phyloP scores from a whole-genome alignment of 2,329 filamentous ascomycete species.

The Aspergillus amoenus region DNA sequence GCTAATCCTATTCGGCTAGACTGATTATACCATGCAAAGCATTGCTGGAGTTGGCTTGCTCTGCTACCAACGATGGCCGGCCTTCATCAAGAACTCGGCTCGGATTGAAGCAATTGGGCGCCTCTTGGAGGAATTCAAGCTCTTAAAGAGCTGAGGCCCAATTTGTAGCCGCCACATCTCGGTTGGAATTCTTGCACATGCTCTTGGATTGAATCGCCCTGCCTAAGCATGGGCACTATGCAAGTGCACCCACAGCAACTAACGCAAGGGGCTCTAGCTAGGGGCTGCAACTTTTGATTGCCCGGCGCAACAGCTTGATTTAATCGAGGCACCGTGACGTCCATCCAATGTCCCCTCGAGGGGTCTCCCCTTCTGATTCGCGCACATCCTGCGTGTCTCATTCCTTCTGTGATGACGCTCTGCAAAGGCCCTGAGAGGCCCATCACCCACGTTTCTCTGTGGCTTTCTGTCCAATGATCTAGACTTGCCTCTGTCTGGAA shows the following conservation, averaged over 20 bases:
- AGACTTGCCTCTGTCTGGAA: constrained; percentile 32
- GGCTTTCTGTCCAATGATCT: constrained; percentile 29
- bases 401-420: constrained; percentile 32
- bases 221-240: constrained; percentile 21
- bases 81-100: constrained; percentile 7
- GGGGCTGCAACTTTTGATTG: constrained; percentile 25
- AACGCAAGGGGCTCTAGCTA: constrained; percentile 30
- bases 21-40: background rate
- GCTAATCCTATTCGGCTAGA: background rate
- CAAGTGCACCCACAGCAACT: constrained; percentile 20
- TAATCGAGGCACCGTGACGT: constrained; percentile 5
- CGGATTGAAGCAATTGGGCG: constrained; percentile 5
- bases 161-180: constrained; percentile 12
- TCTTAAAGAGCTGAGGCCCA: constrained; percentile 8
- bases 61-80: background rate
- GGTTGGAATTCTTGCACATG: constrained; percentile 19
- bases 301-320: constrained; percentile 23
- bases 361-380: constrained; percentile 13
- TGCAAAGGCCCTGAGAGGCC: constrained; percentile 23
- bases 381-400: constrained; percentile 32
- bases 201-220: constrained; percentile 19
- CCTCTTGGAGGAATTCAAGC: constrained; percentile 15
- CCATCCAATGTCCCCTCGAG: constrained; percentile 15
- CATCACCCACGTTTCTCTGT: constrained; percentile 34
- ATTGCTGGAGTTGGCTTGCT: background rate